Evolutionary conservation across 139 green algal species (phyloP).

Genomic region (Chlorella sp.): DNA sequence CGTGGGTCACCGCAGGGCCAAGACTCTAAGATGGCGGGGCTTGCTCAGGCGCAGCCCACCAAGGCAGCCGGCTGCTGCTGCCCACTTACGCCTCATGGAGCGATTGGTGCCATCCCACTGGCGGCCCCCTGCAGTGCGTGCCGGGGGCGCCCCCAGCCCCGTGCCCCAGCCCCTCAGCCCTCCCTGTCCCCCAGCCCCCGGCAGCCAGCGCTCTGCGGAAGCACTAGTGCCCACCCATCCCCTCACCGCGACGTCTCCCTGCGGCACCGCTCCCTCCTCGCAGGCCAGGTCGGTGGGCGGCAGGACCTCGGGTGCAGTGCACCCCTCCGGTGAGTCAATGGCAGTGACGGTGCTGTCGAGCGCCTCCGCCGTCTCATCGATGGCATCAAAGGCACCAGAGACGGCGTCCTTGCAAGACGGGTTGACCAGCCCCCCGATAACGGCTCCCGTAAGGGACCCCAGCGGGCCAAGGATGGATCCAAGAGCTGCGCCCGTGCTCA

Average conservation of each 20-base stretch:
- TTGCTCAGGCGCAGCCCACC: not conserved
- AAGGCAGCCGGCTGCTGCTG: no score
- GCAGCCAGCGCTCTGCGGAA: no score
- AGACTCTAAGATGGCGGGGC: no score
- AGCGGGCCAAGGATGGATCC: not conserved
- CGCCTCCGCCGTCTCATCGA: not conserved
- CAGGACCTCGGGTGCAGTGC: not conserved
- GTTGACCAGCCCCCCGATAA: not conserved
- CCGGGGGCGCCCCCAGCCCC: no score
- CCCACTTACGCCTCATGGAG: no score
- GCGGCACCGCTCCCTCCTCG: not conserved
- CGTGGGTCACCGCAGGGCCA: not conserved
- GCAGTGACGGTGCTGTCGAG: not conserved
- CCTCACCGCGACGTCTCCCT: no score
- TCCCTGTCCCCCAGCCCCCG: no score
- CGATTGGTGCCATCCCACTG: no score
- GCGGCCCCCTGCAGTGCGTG: not conserved
- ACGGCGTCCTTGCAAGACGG: not conserved
- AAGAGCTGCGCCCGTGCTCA: not conserved
- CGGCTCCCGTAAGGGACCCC: not conserved
- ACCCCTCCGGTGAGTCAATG: no score
- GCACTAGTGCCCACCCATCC: not conserved
- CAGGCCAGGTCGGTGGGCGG: not conserved
- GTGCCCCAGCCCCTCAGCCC: no score
- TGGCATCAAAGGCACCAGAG: no score